A percentile compares a stretch with the other conserved stretches of the same genome.
These are phyloP conservation scores for Fragosphaeria purpurea DNA, from an alignment of 2,329 filamentous ascomycete genomes.

Conservation along the genomic window DNA sequence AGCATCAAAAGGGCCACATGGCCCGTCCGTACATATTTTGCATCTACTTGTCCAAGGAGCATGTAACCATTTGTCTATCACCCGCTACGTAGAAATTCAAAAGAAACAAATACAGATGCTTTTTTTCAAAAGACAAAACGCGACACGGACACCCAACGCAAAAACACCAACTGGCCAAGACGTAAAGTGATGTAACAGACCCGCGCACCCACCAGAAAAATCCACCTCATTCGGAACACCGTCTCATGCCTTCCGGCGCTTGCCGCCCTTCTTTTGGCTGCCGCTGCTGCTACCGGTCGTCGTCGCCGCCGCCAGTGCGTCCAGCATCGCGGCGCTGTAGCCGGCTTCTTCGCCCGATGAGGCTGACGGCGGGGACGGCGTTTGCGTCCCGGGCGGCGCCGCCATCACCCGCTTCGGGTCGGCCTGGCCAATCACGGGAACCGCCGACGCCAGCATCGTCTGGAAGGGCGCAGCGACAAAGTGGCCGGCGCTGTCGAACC, in stretches of 20 bases:
- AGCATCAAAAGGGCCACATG: too few species aligned
- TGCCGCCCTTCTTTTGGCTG: constrained; percentile 30
- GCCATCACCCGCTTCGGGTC: constrained; percentile 49
- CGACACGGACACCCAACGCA: too few species aligned
- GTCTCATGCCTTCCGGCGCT: constrained; percentile 34
- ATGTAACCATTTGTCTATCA: too few species aligned
- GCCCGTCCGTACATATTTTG: too few species aligned
- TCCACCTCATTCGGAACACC: too few species aligned
- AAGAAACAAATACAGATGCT: too few species aligned
- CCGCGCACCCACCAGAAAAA: too few species aligned
- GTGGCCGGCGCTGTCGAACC: constrained; percentile 64
- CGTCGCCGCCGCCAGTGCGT: constrained; percentile 29
- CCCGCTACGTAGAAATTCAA: too few species aligned
- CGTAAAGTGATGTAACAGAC: too few species aligned
- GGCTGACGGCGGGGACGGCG: constrained; percentile 19
- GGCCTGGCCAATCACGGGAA: constrained; percentile 54
- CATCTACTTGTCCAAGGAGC: too few species aligned
- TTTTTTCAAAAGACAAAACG: too few species aligned
- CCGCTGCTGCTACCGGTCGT: constrained; percentile 17
- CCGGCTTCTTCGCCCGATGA: constrained; percentile 23
- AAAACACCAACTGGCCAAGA: too few species aligned
- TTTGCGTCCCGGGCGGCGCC: constrained; percentile 21
- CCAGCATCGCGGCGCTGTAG: constrained; percentile 36
- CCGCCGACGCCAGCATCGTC: constrained; percentile 59
- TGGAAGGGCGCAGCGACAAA: constrained; percentile 72